Base-by-base conservation (phyloP, 1,139 yeast genomes). In the Lodderomyces beijingensis region DNA sequence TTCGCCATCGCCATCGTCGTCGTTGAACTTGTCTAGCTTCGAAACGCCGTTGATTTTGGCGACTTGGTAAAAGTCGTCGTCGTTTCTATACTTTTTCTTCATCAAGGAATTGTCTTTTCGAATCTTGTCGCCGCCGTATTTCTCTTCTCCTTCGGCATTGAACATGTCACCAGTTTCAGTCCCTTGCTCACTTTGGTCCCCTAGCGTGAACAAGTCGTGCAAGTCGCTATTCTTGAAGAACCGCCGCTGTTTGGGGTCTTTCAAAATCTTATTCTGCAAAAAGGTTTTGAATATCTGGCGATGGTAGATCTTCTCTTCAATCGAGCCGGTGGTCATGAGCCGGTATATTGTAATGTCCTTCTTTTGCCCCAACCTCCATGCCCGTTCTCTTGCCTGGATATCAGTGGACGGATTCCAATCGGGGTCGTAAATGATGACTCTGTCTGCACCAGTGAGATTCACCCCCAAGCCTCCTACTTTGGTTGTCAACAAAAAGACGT, bases 401-500 rank as follows among this genome's bases (percentile, higher is more conserved):
- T 91, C 98, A 0, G 97, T 91, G 0, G 96, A 87, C 0, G 98
- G 98, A 50, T 91, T 91, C 98, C 98, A 91, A 55, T 91, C 98
- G 0, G 98, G 98, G 50, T 91, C 98, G 53, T 72, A 91, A 12
- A 91, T 91, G 13, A 91, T 87, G 5, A 91, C 96, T 33, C 98
- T 62, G 47, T 88, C 91, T 0, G 98, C 98, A 4, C 97, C 97
- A 0, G 96, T 91, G 31, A 91, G 58, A 54, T 91, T 91, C 2
- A 91, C 86, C 15, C 98, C 98, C 28, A 91, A 64, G 0, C 98
- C 98, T 16, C 98, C 98, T 3, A 91, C 98, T 50, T 91, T 76
- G 0, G 98, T 91, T 0, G 98, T 91, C 28, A 91, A 62, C 19
- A 91, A 57, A 52, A 91, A 93, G 1, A 91, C 74, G 34, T 72